Evolutionary conservation across 179 eudicot genomes (phyloP).

Genomic region (Spergularia azorica): DNA sequence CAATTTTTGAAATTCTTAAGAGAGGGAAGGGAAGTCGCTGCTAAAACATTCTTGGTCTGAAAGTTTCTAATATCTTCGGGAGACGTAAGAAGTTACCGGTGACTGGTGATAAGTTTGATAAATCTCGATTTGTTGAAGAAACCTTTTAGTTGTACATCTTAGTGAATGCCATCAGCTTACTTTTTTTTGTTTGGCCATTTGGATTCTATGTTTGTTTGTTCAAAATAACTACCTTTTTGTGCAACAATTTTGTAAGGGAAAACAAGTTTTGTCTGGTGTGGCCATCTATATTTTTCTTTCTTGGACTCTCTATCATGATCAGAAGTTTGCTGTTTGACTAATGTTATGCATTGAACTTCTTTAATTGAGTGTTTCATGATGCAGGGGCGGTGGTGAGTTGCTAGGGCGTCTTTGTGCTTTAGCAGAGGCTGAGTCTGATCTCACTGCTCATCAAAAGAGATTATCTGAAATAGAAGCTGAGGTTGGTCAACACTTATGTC

Average conservation of each 20-base stretch:
- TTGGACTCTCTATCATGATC: not conserved
- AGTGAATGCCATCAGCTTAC: not conserved
- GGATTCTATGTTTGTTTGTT: not conserved
- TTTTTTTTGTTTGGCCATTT: not conserved
- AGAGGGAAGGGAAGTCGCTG: no score
- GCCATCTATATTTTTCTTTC: no score
- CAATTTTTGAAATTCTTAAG: not conserved
- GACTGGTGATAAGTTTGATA: no score
- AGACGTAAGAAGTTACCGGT: not conserved
- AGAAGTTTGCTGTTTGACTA: not conserved
- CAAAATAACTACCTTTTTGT: not conserved
- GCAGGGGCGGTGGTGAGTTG: conserved; percentile 96
- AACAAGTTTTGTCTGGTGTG: not conserved
- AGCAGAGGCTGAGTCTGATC: conserved; percentile 79
- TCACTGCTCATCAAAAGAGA: conserved; percentile 67
- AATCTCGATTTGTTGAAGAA: no score
- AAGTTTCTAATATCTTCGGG: no score
- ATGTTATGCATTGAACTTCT: not conserved
- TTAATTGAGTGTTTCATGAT: conserved; percentile 26
- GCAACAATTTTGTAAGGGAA: not conserved
- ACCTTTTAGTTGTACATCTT: not conserved
- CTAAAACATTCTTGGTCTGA: not conserved
- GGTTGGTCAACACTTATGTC: conserved; percentile 41
- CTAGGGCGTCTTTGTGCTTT: conserved; percentile 75
- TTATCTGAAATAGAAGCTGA: conserved; percentile 83